Base-by-base conservation (phyloP, 1,139 yeast species). In the Kurtzmaniella quercitrusa region DNA sequence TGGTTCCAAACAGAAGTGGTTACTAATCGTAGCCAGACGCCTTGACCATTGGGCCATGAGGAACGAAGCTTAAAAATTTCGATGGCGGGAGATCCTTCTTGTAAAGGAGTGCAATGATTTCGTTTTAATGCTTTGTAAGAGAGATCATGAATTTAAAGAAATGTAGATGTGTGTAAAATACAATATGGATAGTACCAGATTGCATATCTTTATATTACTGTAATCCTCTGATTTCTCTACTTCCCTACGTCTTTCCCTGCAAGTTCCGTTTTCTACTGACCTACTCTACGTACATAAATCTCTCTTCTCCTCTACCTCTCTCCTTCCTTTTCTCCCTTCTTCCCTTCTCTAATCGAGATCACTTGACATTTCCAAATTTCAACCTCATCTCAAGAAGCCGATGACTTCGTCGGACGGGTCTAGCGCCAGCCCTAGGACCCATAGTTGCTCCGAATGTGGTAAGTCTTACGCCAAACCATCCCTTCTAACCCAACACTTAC, bases 31-130 rank as follows among this genome's bases (percentile, higher is more conserved):
- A 82, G 89, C 87, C 89, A 81, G 86, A 82, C 87, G 88, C 88
- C 88, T 82, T 82, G 84, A 82, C 88, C 89, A 82, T 82, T 82
- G 86, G 88, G 88, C 88, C 86, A 82, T 83, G 86, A 81, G 86
- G 88, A 79, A 80, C 77, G 73, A 69, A 69, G 74, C 73, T 63
- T 53, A 37, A 21, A 6, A 4, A 10, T 27, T 27, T 11, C n/a
- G 14, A 5, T 11, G 14, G 12, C n/a, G 12, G 31, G 14, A 27
- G 31, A 8, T 4, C 23, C 23, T 5, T 21, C 4, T 21, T n/a
- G n/a, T n/a, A n/a, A n/a, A n/a, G n/a, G n/a, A n/a, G n/a, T n/a
- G n/a, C n/a, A n/a, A n/a, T n/a, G n/a, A n/a, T n/a, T n/a, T n/a
- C n/a, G n/a, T n/a, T n/a, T n/a, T n/a, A n/a, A n/a, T n/a, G n/a